Evolutionary conservation across 805 yeast genomes (phyloP).

Genomic region (Lipomyces lipofer): DNA sequence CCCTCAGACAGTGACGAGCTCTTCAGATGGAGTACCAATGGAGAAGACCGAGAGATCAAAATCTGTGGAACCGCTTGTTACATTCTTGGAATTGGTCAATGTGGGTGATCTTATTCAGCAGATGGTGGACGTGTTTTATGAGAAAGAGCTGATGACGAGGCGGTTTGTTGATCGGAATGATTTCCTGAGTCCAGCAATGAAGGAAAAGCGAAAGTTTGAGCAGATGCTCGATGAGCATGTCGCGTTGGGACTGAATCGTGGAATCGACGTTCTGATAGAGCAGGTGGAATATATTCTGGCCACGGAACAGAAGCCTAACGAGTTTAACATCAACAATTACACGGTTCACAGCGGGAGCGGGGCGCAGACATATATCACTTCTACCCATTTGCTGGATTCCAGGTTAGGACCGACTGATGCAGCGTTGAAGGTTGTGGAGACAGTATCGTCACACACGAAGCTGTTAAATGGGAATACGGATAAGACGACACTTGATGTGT

Average conservation of each 20-base stretch:
- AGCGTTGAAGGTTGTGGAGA: constrained; percentile 59
- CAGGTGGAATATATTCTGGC: constrained; percentile 68
- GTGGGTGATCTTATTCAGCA: constrained; percentile 91
- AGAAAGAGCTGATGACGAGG: constrained; percentile 66
- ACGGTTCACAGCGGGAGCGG: constrained; percentile 4
- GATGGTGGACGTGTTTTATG: constrained; percentile 87
- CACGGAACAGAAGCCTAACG: constrained; percentile 46
- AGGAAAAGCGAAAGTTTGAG: constrained; percentile 79
- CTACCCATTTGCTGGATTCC: constrained; percentile 7
- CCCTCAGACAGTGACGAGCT: constrained; percentile 45
- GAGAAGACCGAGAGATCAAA: constrained; percentile 16
- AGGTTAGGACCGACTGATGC: constrained; percentile 60
- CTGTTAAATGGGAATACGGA: constrained; percentile 81
- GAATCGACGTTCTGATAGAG: constrained; percentile 82
- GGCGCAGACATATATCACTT: neutral
- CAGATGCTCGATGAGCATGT: constrained; percentile 80
- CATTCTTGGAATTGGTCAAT: constrained; percentile 87
- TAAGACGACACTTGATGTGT: constrained; percentile 82
- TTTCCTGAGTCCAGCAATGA: constrained; percentile 73
- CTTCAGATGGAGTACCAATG: constrained; percentile 23
- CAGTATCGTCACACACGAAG: constrained; percentile 70
- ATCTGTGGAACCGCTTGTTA: constrained; percentile 66
- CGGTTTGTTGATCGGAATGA: constrained; percentile 71
- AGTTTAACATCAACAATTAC: constrained; percentile 18
- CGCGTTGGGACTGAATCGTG: constrained; percentile 90